Conservation (phyloP, 2,329 filamentous ascomycete genomes). For the Sporothrix sp. region DNA sequence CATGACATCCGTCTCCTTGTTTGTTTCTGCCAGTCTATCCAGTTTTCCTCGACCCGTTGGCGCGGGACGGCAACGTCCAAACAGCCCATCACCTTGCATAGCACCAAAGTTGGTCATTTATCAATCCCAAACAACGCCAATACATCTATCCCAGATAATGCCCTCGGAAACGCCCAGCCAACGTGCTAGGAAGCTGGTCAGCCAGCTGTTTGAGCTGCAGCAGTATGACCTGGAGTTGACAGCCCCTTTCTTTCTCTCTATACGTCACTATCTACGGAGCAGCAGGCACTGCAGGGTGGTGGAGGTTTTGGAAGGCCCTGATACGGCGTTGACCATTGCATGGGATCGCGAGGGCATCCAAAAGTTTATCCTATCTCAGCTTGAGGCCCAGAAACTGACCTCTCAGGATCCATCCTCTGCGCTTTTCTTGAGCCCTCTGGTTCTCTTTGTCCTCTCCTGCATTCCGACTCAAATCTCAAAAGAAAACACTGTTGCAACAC, state of each 20-base stretch:
- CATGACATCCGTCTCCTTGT: background rate
- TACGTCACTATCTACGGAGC: conserved; percentile 12
- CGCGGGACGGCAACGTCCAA: no score
- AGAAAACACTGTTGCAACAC: conserved; percentile 1
- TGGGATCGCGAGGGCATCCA: conserved; percentile 1
- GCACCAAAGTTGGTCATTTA: no score
- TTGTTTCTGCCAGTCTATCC: background rate
- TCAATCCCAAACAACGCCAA: background rate
- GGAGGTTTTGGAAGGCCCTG: background rate
- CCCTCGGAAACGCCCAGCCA: conserved; percentile 3
- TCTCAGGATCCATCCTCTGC: background rate
- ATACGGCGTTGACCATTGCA: background rate
- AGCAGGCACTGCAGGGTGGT: conserved; percentile 11
- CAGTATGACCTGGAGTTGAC: conserved; percentile 13
- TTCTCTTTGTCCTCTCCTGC: conserved; percentile 16
- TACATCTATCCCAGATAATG: no score
- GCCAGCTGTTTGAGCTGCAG: conserved; percentile 14
- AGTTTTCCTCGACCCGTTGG: no score
- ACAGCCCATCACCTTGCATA: background rate
- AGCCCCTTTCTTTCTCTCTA: conserved; percentile 10
- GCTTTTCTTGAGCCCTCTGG: conserved; percentile 13
- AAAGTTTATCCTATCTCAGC: conserved; percentile 17
- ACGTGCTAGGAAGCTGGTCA: conserved; percentile 12
- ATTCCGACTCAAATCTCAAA: conserved; percentile 3
- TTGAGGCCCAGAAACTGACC: conserved; percentile 18